Evolutionary conservation across 2,329 filamentous ascomycete species (phyloP).

Genomic region (Sordariomycetes sp.): DNA sequence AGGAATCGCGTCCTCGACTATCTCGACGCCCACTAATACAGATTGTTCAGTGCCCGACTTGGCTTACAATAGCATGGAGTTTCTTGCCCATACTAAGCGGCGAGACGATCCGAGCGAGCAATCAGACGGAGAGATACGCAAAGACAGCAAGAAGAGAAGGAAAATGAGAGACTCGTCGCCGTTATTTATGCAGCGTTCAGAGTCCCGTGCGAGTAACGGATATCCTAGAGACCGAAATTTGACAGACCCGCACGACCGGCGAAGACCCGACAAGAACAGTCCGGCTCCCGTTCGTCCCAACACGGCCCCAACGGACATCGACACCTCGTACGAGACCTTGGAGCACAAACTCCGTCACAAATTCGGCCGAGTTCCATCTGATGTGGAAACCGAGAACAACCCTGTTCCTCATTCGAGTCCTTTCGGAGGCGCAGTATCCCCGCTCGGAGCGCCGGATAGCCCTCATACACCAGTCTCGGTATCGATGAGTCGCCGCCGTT

Average conservation of each 20-base stretch:
- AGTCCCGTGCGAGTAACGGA: background rate
- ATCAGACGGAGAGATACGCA: background rate
- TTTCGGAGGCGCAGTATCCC: background rate
- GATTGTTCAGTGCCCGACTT: constrained; percentile 32
- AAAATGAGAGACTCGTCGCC: constrained; percentile 12
- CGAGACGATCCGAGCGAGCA: background rate
- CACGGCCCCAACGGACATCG: background rate
- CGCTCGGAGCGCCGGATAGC: background rate
- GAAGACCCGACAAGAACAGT: background rate
- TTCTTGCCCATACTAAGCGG: constrained; percentile 18
- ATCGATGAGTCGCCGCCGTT: background rate
- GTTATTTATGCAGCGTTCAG: background rate
- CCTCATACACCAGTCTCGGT: background rate
- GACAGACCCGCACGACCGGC: background rate
- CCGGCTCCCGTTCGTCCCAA: background rate
- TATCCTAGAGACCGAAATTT: background rate
- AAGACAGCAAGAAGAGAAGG: constrained; percentile 12
- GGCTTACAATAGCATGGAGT: constrained; percentile 36
- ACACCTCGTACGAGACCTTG: background rate
- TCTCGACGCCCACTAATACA: constrained; percentile 7
- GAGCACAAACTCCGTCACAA: background rate
- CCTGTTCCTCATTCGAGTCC: background rate
- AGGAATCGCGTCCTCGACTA: constrained; percentile 3
- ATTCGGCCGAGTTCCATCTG: background rate
- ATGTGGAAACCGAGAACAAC: background rate